Percentiles rank a stretch among this genome's conserved stretches.
Conservation (phyloP, 1,284 basidiomycete species). For the Malassezia restricta region DNA sequence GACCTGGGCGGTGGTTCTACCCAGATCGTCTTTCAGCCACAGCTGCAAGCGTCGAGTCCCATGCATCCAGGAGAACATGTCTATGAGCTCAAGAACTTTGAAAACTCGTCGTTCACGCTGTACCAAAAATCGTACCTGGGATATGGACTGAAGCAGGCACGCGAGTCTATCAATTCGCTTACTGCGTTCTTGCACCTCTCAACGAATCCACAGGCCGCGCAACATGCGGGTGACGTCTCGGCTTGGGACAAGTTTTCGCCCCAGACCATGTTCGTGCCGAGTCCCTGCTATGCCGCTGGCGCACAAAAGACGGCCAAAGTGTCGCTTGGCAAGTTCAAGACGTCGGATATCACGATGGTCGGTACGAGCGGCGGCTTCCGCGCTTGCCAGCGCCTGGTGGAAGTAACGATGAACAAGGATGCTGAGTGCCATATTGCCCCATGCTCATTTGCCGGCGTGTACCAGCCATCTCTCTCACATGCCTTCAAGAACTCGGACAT, state of each 20-base stretch:
- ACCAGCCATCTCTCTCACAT: constrained; percentile 85
- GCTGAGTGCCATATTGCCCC: constrained; percentile 64
- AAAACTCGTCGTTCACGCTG: constrained; percentile 29
- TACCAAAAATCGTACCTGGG: constrained; percentile 54
- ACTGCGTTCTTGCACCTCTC: constrained; percentile 68
- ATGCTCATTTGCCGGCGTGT: constrained; percentile 95
- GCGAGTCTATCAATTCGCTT: constrained; percentile 72
- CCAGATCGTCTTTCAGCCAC: constrained; percentile 92
- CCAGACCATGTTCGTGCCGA: constrained; percentile 50
- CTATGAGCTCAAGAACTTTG: constrained; percentile 57
- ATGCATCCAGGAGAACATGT: constrained; percentile 83
- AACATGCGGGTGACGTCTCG: constrained; percentile 18
- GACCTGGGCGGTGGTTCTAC: constrained; percentile 94
- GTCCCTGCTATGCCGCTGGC: constrained; percentile 68
- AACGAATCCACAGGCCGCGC: constrained; percentile 41
- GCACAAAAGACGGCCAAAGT: constrained; percentile 60
- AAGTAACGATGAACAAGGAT: constrained; percentile 87
- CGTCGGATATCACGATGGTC: constrained; percentile 29
- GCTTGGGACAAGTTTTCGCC: constrained; percentile 24
- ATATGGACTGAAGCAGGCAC: constrained; percentile 84
- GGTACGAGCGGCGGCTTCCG: constrained; percentile 61
- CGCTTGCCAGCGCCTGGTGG: constrained; percentile 69
- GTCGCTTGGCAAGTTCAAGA: constrained; percentile 48
- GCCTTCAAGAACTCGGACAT: constrained; percentile 56
- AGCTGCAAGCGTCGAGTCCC: constrained; percentile 47